Base-by-base conservation (phyloP, 345 rosid species). In the Salix caprea region DNA sequence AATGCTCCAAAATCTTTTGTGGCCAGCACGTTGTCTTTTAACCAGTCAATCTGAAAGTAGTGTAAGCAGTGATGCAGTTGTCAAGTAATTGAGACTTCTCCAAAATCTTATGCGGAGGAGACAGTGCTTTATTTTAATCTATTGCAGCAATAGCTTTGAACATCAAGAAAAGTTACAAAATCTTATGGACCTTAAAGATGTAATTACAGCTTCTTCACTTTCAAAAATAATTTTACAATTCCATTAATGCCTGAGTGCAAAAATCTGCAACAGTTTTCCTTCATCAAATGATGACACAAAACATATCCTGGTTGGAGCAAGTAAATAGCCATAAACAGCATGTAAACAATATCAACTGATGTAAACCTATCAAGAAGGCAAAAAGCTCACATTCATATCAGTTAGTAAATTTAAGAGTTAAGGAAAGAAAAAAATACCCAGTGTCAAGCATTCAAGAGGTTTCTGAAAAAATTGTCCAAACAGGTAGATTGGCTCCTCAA, bases 381-480 rank as follows among this genome's bases (percentile, higher is more conserved):
- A 80, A 7, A 73, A 64, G 40, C 52, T 67, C 61, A 37, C 60
- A 73, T 21, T 37, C 24, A 77, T 72, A 40, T 40, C 48, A 18
- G 23, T 34, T 64, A 26, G 24, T 60, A 34, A 64, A 76, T 6
- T 69, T 58, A 8, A 37, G 18, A 68, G 39, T 19, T 30, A 61
- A 69, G 19, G 36, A 26, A 60, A 48, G 26, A 73, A 82, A 78
- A n/a, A 61, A 34, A 81, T 84, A 92, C 98, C 98, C 0, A 92
- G 96, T 54, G 98, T 95, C 84, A 96, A 86, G 83, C 98, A 93
- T 77, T 90, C 94, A 44, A 90, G 85, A 39, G 98, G 98, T 72
- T 92, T 91, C 88, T 87, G 91, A 86, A 93, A 96, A 86, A 96
- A 93, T 79, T 96, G 99, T 70, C 97, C 97, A 64, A 92, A 91